phyloP scores from a whole-genome alignment of 228 moss, liverwort and hornwort genomes.

The Sphagnum fallax region DNA sequence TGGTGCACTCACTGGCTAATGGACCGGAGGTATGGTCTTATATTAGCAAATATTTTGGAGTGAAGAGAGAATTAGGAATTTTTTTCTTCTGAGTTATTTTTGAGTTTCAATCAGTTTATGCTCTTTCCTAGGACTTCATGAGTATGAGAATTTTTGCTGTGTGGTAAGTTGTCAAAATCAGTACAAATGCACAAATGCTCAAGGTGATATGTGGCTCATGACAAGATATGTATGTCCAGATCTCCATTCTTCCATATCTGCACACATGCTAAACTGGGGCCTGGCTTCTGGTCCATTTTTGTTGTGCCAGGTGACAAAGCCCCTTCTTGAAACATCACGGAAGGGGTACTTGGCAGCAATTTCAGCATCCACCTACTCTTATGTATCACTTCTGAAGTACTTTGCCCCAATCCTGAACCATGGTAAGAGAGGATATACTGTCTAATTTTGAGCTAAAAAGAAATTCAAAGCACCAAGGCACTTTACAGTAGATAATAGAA shows the following conservation, averaged over 20 bases:
- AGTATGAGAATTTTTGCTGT: too few species aligned
- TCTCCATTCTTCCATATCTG: too few species aligned
- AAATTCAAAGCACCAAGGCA: not conserved
- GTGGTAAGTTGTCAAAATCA: too few species aligned
- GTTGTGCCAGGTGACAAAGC: constrained; percentile 72
- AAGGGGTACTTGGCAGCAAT: constrained; percentile 93
- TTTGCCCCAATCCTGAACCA: constrained; percentile 85
- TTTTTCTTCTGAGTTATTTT: not conserved
- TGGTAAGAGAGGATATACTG: constrained; percentile 30
- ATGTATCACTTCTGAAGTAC: constrained; percentile 79
- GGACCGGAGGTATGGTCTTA: constrained; percentile 73
- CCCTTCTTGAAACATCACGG: constrained; percentile 85
- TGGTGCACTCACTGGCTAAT: constrained; percentile 95
- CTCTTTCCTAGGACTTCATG: not conserved
- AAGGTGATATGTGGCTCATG: too few species aligned
- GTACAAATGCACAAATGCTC: too few species aligned
- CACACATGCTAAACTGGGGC: too few species aligned
- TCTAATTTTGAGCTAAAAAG: not conserved
- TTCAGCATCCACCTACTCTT: constrained; percentile 92
- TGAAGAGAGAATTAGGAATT: not conserved
- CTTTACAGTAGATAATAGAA: not conserved
- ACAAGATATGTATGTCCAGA: too few species aligned
- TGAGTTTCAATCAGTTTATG: not conserved
- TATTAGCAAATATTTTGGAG: not conserved
- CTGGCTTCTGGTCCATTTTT: too few species aligned